These are phyloP conservation scores for Vitis hybrid DNA, from an alignment of 177 flowering plant genomes.

Conservation along the genomic window DNA sequence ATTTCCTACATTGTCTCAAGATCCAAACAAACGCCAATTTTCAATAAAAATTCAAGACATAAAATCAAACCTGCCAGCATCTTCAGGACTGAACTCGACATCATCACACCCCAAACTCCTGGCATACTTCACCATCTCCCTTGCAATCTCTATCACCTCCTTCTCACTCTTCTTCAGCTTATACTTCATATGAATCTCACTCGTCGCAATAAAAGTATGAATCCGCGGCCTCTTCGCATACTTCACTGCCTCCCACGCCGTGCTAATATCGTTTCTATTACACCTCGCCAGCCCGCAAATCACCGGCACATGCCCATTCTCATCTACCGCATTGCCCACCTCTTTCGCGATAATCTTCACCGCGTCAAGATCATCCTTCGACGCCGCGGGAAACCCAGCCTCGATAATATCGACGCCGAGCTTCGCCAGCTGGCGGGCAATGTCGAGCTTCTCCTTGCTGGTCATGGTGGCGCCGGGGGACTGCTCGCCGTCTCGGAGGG, in stretches of 20 bases:
- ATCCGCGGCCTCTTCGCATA: constrained; percentile 76
- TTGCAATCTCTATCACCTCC: constrained; percentile 77
- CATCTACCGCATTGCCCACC: constrained; percentile 63
- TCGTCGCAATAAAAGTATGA: constrained; percentile 92
- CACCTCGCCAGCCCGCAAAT: constrained; percentile 91
- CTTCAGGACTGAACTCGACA: constrained; percentile 96
- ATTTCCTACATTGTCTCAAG: no score
- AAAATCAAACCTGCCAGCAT: constrained; percentile 81
- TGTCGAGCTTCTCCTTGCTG: constrained; percentile 78
- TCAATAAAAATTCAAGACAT: not conserved
- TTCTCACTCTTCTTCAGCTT: constrained; percentile 78
- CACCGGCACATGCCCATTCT: constrained; percentile 75
- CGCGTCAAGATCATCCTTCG: constrained; percentile 77
- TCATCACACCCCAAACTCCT: constrained; percentile 85
- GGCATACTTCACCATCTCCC: constrained; percentile 80
- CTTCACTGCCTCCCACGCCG: constrained; percentile 91
- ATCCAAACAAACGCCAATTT: no score
- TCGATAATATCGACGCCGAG: constrained; percentile 94
- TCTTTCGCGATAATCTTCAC: constrained; percentile 69
- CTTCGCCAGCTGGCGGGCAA: constrained; percentile 84
- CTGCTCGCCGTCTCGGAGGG: constrained; percentile 97
- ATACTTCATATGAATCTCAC: constrained; percentile 81
- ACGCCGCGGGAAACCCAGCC: constrained; percentile 93
- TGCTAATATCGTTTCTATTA: constrained; percentile 68
- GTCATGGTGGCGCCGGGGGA: constrained; percentile 96